These are phyloP conservation scores for Penicillium ochrochloron DNA, from an alignment of 495 filamentous ascomycete genomes.

Conservation along the genomic window DNA sequence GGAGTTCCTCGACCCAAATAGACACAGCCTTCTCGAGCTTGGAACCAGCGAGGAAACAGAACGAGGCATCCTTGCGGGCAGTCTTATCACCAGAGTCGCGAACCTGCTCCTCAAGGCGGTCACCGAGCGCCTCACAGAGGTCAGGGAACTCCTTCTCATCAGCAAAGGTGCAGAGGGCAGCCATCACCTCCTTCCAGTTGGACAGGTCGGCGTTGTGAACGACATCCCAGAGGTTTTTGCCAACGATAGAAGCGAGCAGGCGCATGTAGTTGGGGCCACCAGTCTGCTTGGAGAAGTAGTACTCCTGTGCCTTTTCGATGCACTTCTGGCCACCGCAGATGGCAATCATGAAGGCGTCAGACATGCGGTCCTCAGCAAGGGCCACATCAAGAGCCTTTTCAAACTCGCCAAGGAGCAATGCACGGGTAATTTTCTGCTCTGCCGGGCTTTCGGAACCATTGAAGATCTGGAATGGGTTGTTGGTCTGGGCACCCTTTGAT, in stretches of 20 bases:
- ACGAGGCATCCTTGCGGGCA: conserved; percentile 82
- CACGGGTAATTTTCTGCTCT: conserved; percentile 84
- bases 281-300: conserved; percentile 84
- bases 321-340: conserved; percentile 94
- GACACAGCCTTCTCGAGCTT: conserved; percentile 95
- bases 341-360: conserved; percentile 97
- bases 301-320: conserved; percentile 89
- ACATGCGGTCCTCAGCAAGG: conserved; percentile 83
- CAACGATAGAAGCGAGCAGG: conserved; percentile 86
- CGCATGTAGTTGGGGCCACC: conserved; percentile 90
- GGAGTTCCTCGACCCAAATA: conserved; percentile 90
- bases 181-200: conserved; percentile 98
- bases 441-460: conserved; percentile 77
- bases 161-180: conserved; percentile 91
- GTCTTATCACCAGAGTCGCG: conserved; percentile 52
- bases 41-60: conserved; percentile 93
- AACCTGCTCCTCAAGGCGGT: conserved; percentile 79
- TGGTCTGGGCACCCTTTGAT: conserved; percentile 78
- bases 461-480: conserved; percentile 87
- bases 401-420: conserved; percentile 87
- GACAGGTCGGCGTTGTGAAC: conserved; percentile 92
- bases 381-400: conserved; percentile 88
- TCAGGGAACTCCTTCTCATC: conserved; percentile 89
- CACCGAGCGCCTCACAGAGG: conserved; percentile 94
- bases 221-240: conserved; percentile 97